Percentiles rank a stretch among this genome's conserved stretches.
Conservation (phyloP, 441 rosid species). For the Eruca vesicaria region DNA sequence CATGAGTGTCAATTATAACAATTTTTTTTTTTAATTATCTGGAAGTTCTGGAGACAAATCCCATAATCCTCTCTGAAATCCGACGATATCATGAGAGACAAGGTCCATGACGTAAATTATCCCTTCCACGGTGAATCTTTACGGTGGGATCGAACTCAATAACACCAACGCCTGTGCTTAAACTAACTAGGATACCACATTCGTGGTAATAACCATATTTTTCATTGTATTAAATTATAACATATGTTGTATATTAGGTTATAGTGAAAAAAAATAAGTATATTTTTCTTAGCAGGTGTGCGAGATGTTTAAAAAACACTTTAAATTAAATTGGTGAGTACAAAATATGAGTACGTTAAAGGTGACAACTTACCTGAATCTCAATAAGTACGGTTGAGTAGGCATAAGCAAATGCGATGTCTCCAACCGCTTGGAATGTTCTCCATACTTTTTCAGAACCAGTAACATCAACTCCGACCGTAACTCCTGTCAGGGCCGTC, state of each 20-base stretch:
- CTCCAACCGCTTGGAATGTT: slow-evolving; percentile 76
- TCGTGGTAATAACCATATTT: too few relatives aligned
- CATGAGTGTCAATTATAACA: not conserved
- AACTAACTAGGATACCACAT: too few relatives aligned
- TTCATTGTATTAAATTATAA: not conserved
- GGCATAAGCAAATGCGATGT: slow-evolving; percentile 85
- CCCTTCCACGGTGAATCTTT: too few relatives aligned
- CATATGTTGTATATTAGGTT: not conserved
- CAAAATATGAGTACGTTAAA: not conserved
- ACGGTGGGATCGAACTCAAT: too few relatives aligned
- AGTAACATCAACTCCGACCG: slow-evolving; percentile 71
- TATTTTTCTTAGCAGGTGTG: not conserved
- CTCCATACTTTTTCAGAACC: slow-evolving; percentile 76
- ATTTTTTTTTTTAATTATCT: not conserved
- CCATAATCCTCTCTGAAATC: too few relatives aligned
- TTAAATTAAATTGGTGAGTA: not conserved
- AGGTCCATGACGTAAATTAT: too few relatives aligned
- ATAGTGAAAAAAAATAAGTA: not conserved
- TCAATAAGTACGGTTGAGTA: slow-evolving; percentile 78
- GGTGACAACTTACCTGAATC: slow-evolving; percentile 59
- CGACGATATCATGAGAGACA: too few relatives aligned
- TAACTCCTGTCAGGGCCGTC: slow-evolving; percentile 58
- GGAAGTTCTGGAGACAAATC: too few relatives aligned
- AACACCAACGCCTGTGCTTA: too few relatives aligned
- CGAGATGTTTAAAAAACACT: not conserved